Conservation (phyloP, 192 early-diverging fungal genomes). For the Umbelopsis vinacea region DNA sequence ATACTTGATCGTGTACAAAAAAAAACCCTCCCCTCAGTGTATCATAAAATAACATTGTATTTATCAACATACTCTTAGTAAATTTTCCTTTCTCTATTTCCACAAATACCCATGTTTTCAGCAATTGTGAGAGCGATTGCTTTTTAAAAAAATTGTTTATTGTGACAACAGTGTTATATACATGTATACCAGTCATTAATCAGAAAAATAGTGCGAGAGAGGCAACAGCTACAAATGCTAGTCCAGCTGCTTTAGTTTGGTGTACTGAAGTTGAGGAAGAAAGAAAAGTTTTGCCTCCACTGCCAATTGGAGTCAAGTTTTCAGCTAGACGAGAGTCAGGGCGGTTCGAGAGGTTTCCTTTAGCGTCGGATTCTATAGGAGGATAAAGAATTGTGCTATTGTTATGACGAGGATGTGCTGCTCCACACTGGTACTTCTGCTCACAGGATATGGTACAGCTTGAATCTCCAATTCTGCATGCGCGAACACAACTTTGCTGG, state of each 20-base stretch:
- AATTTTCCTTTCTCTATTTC: too few species aligned
- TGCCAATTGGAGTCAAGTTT: neutral
- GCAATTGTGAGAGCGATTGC: too few species aligned
- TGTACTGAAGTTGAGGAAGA: neutral
- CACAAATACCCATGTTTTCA: too few species aligned
- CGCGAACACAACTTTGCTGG: conserved; percentile 12
- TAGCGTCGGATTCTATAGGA: neutral
- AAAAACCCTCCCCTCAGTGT: neutral
- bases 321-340: neutral
- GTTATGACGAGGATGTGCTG: conserved; percentile 5
- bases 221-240: neutral
- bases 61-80: too few species aligned
- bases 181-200: neutral
- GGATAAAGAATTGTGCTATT: neutral
- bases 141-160: too few species aligned
- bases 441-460: conserved; percentile 9
- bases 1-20: neutral
- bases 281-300: neutral
- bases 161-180: too few species aligned
- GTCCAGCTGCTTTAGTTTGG: neutral
- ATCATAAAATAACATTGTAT: neutral
- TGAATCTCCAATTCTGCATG: neutral
- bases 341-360: neutral
- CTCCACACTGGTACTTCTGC: conserved; percentile 4
- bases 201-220: neutral